These are phyloP conservation scores for Alternaria hordeiaustralica DNA, from an alignment of 2,329 filamentous ascomycete genomes.

Conservation along the genomic window DNA sequence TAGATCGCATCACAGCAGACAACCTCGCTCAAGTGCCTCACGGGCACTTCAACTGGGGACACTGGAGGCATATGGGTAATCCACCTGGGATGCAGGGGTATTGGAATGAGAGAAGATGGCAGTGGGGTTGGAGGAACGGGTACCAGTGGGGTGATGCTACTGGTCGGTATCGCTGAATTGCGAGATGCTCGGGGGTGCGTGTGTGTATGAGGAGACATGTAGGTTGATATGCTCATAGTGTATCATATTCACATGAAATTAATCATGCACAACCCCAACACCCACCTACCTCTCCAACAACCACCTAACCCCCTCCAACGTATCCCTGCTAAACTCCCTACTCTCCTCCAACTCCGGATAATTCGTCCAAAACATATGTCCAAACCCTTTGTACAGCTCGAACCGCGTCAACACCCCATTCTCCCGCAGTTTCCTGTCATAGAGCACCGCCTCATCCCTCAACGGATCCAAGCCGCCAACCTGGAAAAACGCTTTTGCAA, in stretches of 20 bases:
- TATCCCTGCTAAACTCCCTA: slow-evolving; percentile 33
- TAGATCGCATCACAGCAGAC: not conserved
- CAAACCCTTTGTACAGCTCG: slow-evolving; percentile 51
- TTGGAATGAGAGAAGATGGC: not conserved
- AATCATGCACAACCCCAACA: not conserved
- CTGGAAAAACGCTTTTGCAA: slow-evolving; percentile 56
- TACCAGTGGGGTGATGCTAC: not conserved
- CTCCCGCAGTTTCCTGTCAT: slow-evolving; percentile 51
- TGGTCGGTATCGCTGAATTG: not conserved
- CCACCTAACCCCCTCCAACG: slow-evolving; percentile 38
- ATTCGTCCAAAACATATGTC: slow-evolving; percentile 53
- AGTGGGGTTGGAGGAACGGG: not conserved
- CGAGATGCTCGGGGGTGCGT: not conserved
- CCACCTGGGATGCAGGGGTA: not conserved
- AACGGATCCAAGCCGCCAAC: slow-evolving; percentile 58
- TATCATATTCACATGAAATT: not conserved
- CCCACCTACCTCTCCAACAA: slow-evolving; percentile 26
- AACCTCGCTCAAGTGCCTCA: not conserved
- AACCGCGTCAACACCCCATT: slow-evolving; percentile 50
- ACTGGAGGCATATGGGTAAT: not conserved
- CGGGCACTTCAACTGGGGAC: not conserved
- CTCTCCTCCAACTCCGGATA: slow-evolving; percentile 37
- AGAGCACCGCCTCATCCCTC: slow-evolving; percentile 58
- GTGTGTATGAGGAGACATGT: not conserved
- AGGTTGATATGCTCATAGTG: not conserved